Percentiles rank a stretch among this genome's conserved stretches.
Conservation (phyloP, 768 basidiomycete species). For the Amanita pseudoporphyria region DNA sequence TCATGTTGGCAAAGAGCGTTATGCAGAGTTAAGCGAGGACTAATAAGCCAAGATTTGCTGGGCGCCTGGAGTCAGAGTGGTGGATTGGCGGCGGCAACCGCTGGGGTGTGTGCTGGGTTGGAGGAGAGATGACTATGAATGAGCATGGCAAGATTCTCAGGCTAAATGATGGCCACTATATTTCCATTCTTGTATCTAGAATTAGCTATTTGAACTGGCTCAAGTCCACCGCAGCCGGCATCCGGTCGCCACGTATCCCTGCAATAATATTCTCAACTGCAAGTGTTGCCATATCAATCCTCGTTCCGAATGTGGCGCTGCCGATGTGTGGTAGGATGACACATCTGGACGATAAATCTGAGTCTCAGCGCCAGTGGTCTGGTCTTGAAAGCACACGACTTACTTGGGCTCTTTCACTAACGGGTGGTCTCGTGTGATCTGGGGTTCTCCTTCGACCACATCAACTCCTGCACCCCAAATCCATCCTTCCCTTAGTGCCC, state of each 20-base stretch:
- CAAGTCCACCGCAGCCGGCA: conserved; percentile 43
- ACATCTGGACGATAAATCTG: conserved; percentile 44
- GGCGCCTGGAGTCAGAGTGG: too few relatives aligned
- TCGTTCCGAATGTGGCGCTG: conserved; percentile 80
- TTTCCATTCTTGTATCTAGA: not conserved
- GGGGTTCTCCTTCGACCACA: conserved; percentile 89
- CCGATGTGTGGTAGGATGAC: conserved; percentile 86
- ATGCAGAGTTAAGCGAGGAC: not conserved
- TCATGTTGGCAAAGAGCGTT: not conserved
- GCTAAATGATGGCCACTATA: not conserved
- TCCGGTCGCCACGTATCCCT: conserved; percentile 37
- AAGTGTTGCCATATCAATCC: conserved; percentile 71
- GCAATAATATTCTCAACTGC: conserved; percentile 63
- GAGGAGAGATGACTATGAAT: not conserved
- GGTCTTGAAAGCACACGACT: conserved; percentile 6
- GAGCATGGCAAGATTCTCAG: not conserved
- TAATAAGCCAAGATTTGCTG: too few relatives aligned
- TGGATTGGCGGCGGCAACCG: too few relatives aligned
- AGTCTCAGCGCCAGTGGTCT: not conserved
- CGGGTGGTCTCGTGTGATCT: conserved; percentile 63
- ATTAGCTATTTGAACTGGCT: not conserved
- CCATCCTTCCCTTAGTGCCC: conserved; percentile 65
- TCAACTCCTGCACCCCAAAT: conserved; percentile 93
- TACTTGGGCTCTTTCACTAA: conserved; percentile 71
- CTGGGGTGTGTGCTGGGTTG: not conserved